These are phyloP conservation scores for Podaxis pistillaris DNA, from an alignment of 768 basidiomycete genomes.

Conservation along the genomic window DNA sequence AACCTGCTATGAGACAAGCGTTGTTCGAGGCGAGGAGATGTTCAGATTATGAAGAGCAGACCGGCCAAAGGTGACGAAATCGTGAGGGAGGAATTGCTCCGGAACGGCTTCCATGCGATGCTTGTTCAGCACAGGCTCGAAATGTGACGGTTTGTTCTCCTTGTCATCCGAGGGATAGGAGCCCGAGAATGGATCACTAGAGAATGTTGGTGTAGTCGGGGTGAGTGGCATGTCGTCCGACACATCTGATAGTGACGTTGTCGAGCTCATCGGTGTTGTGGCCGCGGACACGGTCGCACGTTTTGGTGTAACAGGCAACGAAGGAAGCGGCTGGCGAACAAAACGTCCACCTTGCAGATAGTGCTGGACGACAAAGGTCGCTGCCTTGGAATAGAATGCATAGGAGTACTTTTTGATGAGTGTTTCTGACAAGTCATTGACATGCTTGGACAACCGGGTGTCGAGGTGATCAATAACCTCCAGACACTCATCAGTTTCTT, in stretches of 20 bases:
- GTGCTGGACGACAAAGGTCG: constrained; percentile 89
- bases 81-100: constrained; percentile 78
- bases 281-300: constrained; percentile 51
- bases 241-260: constrained; percentile 69
- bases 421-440: constrained; percentile 94
- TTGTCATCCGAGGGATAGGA: constrained; percentile 66
- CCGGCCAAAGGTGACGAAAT: constrained; percentile 77
- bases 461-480: constrained; percentile 88
- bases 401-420: constrained; percentile 98
- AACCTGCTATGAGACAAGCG: constrained; percentile 55
- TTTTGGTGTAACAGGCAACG: constrained; percentile 71
- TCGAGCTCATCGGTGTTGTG: constrained; percentile 74
- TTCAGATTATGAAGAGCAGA: constrained; percentile 79
- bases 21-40: constrained; percentile 59
- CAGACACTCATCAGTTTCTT: constrained; percentile 81
- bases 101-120: constrained; percentile 64
- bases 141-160: constrained; percentile 72
- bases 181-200: constrained; percentile 55
- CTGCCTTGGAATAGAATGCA: constrained; percentile 94
- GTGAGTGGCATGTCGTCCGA: constrained; percentile 86
- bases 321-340: constrained; percentile 39
- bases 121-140: constrained; percentile 74
- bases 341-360: constrained; percentile 89
- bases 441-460: constrained; percentile 78
- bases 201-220: constrained; percentile 68